Base-by-base conservation (phyloP, 1,139 yeast genomes). In the Suhomyces taliae region DNA sequence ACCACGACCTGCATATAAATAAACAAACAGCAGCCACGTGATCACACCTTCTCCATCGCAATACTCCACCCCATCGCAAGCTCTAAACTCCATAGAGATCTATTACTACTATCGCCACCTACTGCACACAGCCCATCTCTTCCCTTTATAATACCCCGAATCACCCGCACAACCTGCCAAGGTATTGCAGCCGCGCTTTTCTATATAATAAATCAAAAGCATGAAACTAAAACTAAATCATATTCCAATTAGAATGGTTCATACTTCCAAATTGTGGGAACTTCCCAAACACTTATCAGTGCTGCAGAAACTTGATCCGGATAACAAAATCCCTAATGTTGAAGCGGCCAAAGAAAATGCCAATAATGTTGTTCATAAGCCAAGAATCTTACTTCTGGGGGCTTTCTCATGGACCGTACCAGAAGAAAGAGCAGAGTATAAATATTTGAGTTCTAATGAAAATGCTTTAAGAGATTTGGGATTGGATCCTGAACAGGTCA, bases 331-430 rank as follows among this genome's bases (percentile, higher is more conserved):
- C 32, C 83, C 86, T 1, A 65, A 81, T 0, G 66, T 73, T 6
- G 74, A 74, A 9, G 72, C 67, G 2, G 87, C 93, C 1, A 60
- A 74, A 12, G 62, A 64, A 12, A 73, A 72, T 54, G 69, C 58
- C 14, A 60, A 66, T 29, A 60, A 67, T 46, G 50, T 74, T 31
- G 65, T 67, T 43, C 69, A 70, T 47, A 70, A 65, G 11, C 93
- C 95, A 1, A 73, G 98, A 44, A 70, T 74, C 2, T 72, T 90
- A 9, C 62, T 73, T 35, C 69, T 70, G 7, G 96, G 96, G 3
- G 83, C 84, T 34, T 93, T 76, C 59, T 82, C 93, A 3, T 90
- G 79, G 72, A 76, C 85, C 1, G 58, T 78, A 7, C 97, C 96
- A 0, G 87, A 83, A 43, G 64, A 66, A 51, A 68, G 95, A 38